Evolutionary conservation across 2,329 filamentous ascomycete species (phyloP).

Genomic region (Colletotrichum ledebouriae): DNA sequence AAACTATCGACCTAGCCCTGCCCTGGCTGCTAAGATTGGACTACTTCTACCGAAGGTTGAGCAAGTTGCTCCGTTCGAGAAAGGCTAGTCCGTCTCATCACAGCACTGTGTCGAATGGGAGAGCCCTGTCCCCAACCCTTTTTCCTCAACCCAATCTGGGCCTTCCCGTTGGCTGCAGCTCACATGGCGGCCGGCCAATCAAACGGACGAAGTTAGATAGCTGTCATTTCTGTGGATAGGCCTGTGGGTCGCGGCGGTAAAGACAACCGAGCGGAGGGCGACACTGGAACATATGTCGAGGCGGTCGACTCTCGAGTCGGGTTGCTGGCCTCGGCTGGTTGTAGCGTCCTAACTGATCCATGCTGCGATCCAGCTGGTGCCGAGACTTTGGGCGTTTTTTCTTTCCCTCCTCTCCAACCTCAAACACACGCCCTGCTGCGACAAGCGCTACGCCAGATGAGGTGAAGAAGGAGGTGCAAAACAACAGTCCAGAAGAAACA

Average conservation of each 20-base stretch:
- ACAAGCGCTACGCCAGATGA: conserved; percentile 38
- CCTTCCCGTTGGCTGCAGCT: conserved; percentile 35
- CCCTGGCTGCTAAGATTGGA: conserved; percentile 24
- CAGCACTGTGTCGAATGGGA: conserved; percentile 37
- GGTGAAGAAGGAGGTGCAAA: conserved; percentile 8
- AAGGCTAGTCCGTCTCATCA: conserved; percentile 36
- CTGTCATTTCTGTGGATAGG: conserved; percentile 29
- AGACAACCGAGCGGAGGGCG: conserved; percentile 37
- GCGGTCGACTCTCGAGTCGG: conserved; percentile 30
- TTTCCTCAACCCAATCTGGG: conserved; percentile 13
- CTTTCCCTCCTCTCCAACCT: conserved; percentile 12
- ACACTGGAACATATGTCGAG: conserved; percentile 31
- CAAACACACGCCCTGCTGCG: conserved; percentile 35
- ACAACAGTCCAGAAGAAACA: conserved; percentile 3
- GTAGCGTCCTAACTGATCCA: conserved; percentile 7
- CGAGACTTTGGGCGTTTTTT: conserved; percentile 23
- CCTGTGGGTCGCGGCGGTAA: conserved; percentile 39
- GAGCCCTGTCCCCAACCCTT: conserved; percentile 29
- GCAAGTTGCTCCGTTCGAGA: conserved; percentile 22
- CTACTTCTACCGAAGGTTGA: conserved; percentile 22
- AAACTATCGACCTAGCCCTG: conserved; percentile 23
- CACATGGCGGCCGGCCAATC: conserved; percentile 32
- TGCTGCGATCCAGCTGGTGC: conserved; percentile 12
- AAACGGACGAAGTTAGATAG: conserved; percentile 20
- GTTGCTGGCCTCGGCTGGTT: conserved; percentile 20